Evolutionary conservation across 768 basidiomycete species (phyloP).

Genomic region (Amylocystis lapponica): DNA sequence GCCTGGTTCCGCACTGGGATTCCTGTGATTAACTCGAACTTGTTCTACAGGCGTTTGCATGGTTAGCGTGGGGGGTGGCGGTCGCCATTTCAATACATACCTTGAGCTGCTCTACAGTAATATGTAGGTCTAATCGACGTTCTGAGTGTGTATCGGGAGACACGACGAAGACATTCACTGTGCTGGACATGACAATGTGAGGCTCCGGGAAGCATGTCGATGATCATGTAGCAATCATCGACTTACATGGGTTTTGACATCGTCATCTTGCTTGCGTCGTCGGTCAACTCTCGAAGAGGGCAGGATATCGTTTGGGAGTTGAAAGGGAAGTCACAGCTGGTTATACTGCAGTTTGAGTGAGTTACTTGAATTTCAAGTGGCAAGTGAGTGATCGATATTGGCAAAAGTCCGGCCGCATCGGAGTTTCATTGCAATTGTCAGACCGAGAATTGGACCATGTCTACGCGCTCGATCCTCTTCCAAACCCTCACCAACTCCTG

Average conservation of each 20-base stretch:
- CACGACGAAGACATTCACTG: constrained; percentile 67
- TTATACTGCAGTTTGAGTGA: no score
- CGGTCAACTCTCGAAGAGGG: background rate
- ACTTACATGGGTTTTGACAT: constrained; percentile 20
- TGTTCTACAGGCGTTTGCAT: constrained; percentile 27
- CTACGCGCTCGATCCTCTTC: no score
- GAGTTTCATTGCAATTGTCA: no score
- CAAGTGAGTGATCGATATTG: no score
- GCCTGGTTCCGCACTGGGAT: constrained; percentile 70
- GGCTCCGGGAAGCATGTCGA: background rate
- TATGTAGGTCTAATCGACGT: constrained; percentile 71
- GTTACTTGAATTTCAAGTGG: no score
- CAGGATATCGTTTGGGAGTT: background rate
- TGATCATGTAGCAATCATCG: background rate
- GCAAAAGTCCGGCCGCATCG: no score
- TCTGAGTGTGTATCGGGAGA: constrained; percentile 92
- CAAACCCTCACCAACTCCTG: no score
- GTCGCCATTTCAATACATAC: no score
- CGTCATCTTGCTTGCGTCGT: constrained; percentile 4
- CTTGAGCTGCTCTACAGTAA: constrained; percentile 79
- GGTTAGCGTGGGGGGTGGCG: no score
- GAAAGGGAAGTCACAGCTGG: no score
- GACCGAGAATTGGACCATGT: no score
- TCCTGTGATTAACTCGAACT: constrained; percentile 89
- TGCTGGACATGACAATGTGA: constrained; percentile 32